Evolutionary conservation across 1,284 basidiomycete genomes (phyloP).

Genomic region (Cerrena zonata): DNA sequence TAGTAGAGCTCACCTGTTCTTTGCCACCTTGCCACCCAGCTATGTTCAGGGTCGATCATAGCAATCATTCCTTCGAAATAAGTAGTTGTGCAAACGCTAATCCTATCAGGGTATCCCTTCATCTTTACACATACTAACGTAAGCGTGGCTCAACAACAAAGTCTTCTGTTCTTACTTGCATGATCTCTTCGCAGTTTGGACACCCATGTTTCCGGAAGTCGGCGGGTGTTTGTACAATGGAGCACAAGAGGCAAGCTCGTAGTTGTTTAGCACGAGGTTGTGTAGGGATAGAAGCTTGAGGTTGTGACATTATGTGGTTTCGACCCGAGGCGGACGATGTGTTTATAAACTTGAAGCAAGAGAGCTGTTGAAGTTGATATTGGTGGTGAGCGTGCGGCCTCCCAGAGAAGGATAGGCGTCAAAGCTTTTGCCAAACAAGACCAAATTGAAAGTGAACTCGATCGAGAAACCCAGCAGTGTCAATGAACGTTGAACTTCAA

Average conservation of each 20-base stretch:
- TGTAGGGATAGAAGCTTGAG: constrained; percentile 45
- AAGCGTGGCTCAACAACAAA: constrained; percentile 1
- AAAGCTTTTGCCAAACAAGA: background rate
- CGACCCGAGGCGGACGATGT: background rate
- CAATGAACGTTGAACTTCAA: too few relatives aligned
- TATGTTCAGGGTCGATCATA: constrained; percentile 81
- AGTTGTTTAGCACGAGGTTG: constrained; percentile 67
- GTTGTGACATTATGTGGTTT: constrained; percentile 24
- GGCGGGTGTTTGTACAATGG: constrained; percentile 76
- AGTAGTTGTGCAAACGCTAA: constrained; percentile 85
- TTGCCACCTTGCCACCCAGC: constrained; percentile 95
- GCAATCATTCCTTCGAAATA: constrained; percentile 92
- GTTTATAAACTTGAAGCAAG: background rate
- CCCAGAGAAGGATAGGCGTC: background rate
- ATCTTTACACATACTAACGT: constrained; percentile 51
- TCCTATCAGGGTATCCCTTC: constrained; percentile 81
- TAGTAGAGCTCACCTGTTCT: constrained; percentile 62
- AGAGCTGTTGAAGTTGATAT: background rate
- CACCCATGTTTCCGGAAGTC: constrained; percentile 88
- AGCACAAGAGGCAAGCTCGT: constrained; percentile 89
- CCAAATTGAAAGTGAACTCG: too few relatives aligned
- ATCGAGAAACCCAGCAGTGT: too few relatives aligned
- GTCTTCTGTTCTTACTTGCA: constrained; percentile 57
- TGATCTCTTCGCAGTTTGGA: constrained; percentile 93
- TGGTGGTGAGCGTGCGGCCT: background rate